Evolutionary conservation across 1,284 basidiomycete genomes (phyloP).

Genomic region (Marasmius fiardii): DNA sequence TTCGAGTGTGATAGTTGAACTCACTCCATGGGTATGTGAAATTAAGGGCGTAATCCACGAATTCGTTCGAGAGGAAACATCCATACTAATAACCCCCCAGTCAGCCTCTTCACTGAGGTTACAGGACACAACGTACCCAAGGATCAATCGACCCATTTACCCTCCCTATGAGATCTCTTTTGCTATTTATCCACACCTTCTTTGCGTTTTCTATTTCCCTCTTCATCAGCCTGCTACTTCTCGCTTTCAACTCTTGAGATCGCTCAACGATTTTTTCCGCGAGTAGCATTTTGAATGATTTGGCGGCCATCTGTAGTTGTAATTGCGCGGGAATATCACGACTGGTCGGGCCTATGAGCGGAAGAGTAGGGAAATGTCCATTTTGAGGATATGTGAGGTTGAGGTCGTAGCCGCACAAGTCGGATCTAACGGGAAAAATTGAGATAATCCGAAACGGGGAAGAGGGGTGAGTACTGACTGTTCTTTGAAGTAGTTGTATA

Average conservation of each 20-base stretch:
- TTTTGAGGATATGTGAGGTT: conserved; percentile 70
- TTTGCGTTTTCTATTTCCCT: conserved; percentile 22
- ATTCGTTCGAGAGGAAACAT: conserved; percentile 49
- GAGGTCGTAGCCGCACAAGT: conserved; percentile 63
- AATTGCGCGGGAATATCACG: conserved; percentile 26
- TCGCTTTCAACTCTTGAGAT: neutral
- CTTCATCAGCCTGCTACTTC: conserved; percentile 13
- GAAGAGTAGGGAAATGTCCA: conserved; percentile 47
- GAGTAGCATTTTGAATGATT: neutral
- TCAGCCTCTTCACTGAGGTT: neutral
- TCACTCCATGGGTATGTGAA: conserved; percentile 66
- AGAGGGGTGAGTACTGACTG: conserved; percentile 43
- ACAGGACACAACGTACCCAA: conserved; percentile 32
- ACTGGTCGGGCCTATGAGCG: conserved; percentile 29
- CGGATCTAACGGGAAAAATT: conserved; percentile 34
- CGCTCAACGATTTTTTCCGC: neutral
- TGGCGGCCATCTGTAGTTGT: neutral
- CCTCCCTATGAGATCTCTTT: conserved; percentile 38
- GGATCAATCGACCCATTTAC: conserved; percentile 51
- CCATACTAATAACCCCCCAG: conserved; percentile 42
- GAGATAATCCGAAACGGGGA: neutral
- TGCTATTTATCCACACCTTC: conserved; percentile 29
- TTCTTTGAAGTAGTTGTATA: conserved; percentile 63
- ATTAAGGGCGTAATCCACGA: conserved; percentile 59
- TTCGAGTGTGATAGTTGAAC: conserved; percentile 19